Evolutionary conservation across 2,329 filamentous ascomycete genomes (phyloP), one percentile per base, ranked within the genome.

Genomic region (Stylonectria norvegica): DNA sequence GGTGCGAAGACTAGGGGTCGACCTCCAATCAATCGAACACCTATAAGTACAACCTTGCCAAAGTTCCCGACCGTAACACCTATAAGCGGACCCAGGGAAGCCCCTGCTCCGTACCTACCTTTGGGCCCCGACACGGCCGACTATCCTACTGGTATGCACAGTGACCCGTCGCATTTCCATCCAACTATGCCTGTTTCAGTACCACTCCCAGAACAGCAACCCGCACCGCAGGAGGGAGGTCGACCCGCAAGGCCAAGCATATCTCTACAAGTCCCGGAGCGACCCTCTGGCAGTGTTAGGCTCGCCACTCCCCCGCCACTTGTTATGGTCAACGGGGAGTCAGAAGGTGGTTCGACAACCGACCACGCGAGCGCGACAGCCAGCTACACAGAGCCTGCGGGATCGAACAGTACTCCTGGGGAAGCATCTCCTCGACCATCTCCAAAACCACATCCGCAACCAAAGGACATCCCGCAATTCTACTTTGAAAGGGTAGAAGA

Each of bases 1-100:
- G 78, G 74, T 4, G 83, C 84, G 2, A 94, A 90, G 61, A 73
- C 85, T 11, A 74, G 89, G 49, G 89, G 90, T 5, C 74, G 90
- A 43, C 90, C 90, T 29, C 87, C 88, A 0, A 85, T 82, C 40
- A 86, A 84, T 53, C 69, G 53, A 43, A 61, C 55, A 45, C 72
- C 75, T 1, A 72, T 78, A 11, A 81, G 86, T 48, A 80, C 80
- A 9, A 34, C 50, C 10, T 19, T 46, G n/a, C 42, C 50, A 25
- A 36, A 43, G 1, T 49, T 49, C 20, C 33, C 52, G 19, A 22
- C 34, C 20, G 41, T 11, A 20, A 40, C 42, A 14, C 42, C 48
- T 20, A 37, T 37, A 14, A 29, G 40, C 25, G 42, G 40, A 16
- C 27, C 44, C 9, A 40, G 38, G 1, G 53, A 53, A 34, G 31